phyloP scores from a whole-genome alignment of 306 rosid genomes.

The Castanea crenata region DNA sequence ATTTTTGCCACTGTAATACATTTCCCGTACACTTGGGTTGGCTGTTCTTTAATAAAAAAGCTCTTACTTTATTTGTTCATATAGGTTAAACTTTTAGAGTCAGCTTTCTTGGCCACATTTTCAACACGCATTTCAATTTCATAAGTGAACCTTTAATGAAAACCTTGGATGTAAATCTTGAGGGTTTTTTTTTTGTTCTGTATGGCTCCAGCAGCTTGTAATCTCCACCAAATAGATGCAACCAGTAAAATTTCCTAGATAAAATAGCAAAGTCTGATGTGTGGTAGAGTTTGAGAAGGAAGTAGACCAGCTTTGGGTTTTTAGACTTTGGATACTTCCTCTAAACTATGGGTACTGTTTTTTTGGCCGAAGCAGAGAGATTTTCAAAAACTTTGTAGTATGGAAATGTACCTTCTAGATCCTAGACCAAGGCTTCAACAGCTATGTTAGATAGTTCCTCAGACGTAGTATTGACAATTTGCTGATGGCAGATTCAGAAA shows the following conservation, averaged over 20 bases:
- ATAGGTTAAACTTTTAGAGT: constrained; percentile 30
- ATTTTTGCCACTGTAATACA: no score
- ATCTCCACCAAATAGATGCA: constrained; percentile 77
- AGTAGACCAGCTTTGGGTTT: constrained; percentile 71
- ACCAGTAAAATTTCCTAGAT: constrained; percentile 90
- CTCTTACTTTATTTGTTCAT: constrained; percentile 10
- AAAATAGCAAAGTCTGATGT: constrained; percentile 51
- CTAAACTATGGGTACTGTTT: constrained; percentile 54
- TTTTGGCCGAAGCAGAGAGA: constrained; percentile 57
- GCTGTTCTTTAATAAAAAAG: no score
- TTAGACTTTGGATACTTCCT: constrained; percentile 77
- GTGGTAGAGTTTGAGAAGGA: constrained; percentile 84
- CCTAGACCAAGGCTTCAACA: constrained; percentile 86
- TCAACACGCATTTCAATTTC: constrained; percentile 63
- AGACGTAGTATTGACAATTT: constrained; percentile 84
- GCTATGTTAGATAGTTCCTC: constrained; percentile 60
- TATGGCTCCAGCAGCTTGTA: constrained; percentile 76
- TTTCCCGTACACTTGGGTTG: no score
- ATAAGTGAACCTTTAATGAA: constrained; percentile 46
- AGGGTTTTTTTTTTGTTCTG: constrained; percentile 61
- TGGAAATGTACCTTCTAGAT: constrained; percentile 78
- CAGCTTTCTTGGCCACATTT: constrained; percentile 56
- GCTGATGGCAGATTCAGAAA: constrained; percentile 36
- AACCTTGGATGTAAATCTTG: constrained; percentile 59
- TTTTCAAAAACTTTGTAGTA: constrained; percentile 56